phyloP scores from a whole-genome alignment of 345 rosid genomes.

The Citrus hindsii region DNA sequence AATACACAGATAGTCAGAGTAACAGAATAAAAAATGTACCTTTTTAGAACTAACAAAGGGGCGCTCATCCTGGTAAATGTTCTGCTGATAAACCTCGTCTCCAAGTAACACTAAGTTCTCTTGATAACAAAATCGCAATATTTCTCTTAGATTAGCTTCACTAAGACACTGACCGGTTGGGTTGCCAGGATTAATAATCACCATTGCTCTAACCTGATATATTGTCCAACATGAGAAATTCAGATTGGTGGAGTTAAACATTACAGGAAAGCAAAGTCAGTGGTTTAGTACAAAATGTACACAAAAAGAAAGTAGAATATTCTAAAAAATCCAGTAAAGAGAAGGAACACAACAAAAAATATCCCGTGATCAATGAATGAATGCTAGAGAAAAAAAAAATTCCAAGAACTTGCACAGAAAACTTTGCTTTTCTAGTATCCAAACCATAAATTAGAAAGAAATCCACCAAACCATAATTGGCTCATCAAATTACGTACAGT shows the following conservation, averaged over 20 bases:
- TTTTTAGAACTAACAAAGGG: slow-evolving; percentile 88
- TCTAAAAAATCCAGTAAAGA: neutral
- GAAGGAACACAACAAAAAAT: slow-evolving; percentile 9
- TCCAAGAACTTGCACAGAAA: slow-evolving; percentile 7
- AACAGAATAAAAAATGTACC: slow-evolving; percentile 36
- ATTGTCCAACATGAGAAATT: slow-evolving; percentile 10
- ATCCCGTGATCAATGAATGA: neutral
- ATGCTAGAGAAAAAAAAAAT: neutral
- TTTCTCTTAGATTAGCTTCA: slow-evolving; percentile 83
- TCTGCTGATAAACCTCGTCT: slow-evolving; percentile 99
- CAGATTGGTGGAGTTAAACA: neutral
- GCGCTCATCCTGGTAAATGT: slow-evolving; percentile 92
- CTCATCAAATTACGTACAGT: neutral
- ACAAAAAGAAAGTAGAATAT: neutral
- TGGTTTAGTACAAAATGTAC: neutral
- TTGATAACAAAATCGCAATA: slow-evolving; percentile 66
- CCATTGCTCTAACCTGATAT: slow-evolving; percentile 91
- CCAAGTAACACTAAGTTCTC: slow-evolving; percentile 87
- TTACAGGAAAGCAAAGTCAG: slow-evolving; percentile 2
- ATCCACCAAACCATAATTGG: neutral
- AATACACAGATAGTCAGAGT: slow-evolving; percentile 4
- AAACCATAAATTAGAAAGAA: neutral
- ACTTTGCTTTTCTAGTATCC: neutral
- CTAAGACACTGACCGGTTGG: slow-evolving; percentile 99
- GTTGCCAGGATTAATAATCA: slow-evolving; percentile 98